phyloP scores from a whole-genome alignment of 768 basidiomycete genomes.

The Leccinum sublutescens region DNA sequence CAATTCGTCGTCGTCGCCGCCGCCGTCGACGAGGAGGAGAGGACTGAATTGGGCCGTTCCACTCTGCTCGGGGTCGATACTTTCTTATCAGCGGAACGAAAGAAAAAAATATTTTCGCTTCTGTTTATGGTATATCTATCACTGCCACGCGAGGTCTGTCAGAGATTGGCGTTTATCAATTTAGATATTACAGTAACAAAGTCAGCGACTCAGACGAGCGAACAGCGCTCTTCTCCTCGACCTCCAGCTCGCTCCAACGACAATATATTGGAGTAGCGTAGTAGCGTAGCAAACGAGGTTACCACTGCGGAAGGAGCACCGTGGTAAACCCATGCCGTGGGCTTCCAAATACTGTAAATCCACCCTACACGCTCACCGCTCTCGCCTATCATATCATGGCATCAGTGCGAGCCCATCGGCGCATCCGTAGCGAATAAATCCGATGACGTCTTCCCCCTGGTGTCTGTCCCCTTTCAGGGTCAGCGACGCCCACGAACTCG shows the following conservation, averaged over 20 bases:
- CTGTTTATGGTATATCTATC: slow-evolving; percentile 18
- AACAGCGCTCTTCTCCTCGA: not conserved
- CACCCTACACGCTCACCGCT: slow-evolving; percentile 14
- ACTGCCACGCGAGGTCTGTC: slow-evolving; percentile 14
- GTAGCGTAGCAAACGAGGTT: slow-evolving; percentile 17
- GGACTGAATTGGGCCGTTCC: not conserved
- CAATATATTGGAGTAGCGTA: not conserved
- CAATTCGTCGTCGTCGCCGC: not conserved
- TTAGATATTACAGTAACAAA: not conserved
- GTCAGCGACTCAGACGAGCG: not conserved
- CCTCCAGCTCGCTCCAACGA: not conserved
- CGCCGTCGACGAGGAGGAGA: slow-evolving; percentile 4
- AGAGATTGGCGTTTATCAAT: slow-evolving; percentile 17
- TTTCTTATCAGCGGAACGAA: not conserved
- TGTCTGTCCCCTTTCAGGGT: slow-evolving; percentile 32
- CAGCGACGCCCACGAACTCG: slow-evolving; percentile 3
- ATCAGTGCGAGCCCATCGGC: slow-evolving; percentile 54
- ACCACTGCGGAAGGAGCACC: slow-evolving; percentile 22
- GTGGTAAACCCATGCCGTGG: slow-evolving; percentile 18
- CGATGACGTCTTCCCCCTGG: slow-evolving; percentile 46
- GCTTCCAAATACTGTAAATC: slow-evolving; percentile 30
- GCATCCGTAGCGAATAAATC: slow-evolving; percentile 58
- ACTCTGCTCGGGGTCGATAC: slow-evolving; percentile 29
- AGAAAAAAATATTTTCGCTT: slow-evolving; percentile 28
- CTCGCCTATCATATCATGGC: slow-evolving; percentile 35